Base-by-base conservation (phyloP, 768 basidiomycete genomes). In the Amanita thiersii region DNA sequence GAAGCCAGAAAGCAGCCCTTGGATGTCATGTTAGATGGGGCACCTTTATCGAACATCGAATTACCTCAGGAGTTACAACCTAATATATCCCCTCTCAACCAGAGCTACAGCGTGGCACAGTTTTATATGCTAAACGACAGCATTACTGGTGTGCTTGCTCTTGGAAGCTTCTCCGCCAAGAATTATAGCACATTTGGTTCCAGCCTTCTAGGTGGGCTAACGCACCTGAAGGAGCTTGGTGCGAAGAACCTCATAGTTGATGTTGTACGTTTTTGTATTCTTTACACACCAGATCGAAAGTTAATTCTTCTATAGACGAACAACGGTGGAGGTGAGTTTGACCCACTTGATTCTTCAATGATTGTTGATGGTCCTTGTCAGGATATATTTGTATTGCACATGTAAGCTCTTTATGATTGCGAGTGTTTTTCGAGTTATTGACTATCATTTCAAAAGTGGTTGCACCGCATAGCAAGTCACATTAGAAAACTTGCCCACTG, bases 321-420 rank as follows among this genome's bases (percentile, higher is more conserved):
- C 47, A 74, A 72, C 40, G 72, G 70, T 35, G 70, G 72, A 47
- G 71, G 68, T 56, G 48, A 41, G 44, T 42, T n/a, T 12, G 30
- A 12, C 3, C 35, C 34, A 15, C n/a, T 15, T 15, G 32, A 37
- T 4, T n/a, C 35, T 10, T 15, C 11, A 9, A 26, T 29, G 24
- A 20, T 26, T 15, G 26, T 26, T 37, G 33, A 5, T 24, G 29
- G 10, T 31, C 21, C 19, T 17, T 26, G 5, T 5, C 36, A 62
- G 60, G 74, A 10, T 79, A 69, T 58, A 75, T 79, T 44, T 79
- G 77, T 53, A 64, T 74, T 30, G 75, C 77, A 8, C 72, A 77
- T 56, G 75, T 77, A 50, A 56, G 75, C 46, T 21, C 37, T 30
- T 42, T 12, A 15, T 14, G 9, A 32, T 15, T 23, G 17, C 6